Evolutionary conservation across 164 flowering plant genomes (phyloP).

Genomic region (Magnolia officinalis): DNA sequence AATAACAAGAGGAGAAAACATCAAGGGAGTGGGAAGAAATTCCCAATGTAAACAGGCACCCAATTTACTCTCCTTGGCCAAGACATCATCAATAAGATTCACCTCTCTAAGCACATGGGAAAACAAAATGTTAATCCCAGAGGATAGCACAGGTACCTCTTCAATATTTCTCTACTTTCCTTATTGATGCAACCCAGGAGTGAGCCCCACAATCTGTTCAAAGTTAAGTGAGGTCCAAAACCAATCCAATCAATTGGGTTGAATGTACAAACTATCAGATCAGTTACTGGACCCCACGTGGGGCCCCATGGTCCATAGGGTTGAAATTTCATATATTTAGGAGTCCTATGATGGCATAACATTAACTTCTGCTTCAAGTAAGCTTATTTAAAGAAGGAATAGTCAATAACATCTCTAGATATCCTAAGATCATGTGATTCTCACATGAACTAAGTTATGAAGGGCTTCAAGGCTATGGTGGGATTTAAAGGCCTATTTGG

Average conservation of each 20-base stretch:
- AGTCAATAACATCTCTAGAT: too few species aligned
- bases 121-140: not conserved
- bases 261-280: too few species aligned
- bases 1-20: not conserved
- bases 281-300: too few species aligned
- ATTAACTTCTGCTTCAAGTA: too few species aligned
- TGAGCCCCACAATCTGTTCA: not conserved
- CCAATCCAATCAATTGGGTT: not conserved
- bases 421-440: too few species aligned
- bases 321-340: too few species aligned
- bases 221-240: not conserved
- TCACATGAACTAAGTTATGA: too few species aligned
- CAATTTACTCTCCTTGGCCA: not conserved
- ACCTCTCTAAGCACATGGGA: not conserved
- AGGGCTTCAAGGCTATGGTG: too few species aligned
- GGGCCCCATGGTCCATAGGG: too few species aligned
- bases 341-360: too few species aligned
- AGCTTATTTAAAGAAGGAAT: too few species aligned
- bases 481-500: too few species aligned
- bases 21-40: not conserved
- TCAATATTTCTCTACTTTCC: not conserved
- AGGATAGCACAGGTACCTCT: not conserved
- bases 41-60: not conserved
- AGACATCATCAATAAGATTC: not conserved
- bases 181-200: not conserved